Percentiles rank a stretch among this genome's conserved stretches.
These are phyloP conservation scores for Kokia cookei DNA, from an alignment of 441 rosid genomes.

Conservation along the genomic window DNA sequence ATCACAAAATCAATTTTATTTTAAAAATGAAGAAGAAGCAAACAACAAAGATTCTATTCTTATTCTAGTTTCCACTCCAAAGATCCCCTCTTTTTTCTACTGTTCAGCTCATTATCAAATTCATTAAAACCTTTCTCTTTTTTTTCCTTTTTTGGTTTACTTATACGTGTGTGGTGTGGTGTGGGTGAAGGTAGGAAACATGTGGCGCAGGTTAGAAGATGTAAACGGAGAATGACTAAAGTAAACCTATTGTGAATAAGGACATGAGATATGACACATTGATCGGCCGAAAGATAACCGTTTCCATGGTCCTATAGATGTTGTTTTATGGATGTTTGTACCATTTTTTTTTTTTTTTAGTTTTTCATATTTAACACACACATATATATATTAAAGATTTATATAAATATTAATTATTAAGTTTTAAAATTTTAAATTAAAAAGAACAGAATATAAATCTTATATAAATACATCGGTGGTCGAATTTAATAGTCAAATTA, in stretches of 20 bases:
- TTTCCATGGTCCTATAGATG: slow-evolving; percentile 23
- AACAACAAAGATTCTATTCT: not conserved
- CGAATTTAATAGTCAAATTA: too few relatives aligned
- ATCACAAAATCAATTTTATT: not conserved
- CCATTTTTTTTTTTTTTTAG: not conserved
- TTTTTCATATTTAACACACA: not conserved
- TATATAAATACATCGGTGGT: too few relatives aligned
- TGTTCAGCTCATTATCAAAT: not conserved
- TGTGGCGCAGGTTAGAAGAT: slow-evolving; percentile 19
- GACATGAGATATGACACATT: slow-evolving; percentile 25
- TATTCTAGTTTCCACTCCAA: not conserved
- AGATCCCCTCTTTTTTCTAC: not conserved
- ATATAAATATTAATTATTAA: too few relatives aligned
- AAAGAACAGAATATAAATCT: too few relatives aligned
- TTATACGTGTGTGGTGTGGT: slow-evolving; percentile 2
- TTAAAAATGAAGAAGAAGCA: not conserved
- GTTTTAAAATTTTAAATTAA: too few relatives aligned
- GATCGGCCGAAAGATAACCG: slow-evolving; percentile 38
- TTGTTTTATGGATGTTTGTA: not conserved
- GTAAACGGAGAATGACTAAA: not conserved
- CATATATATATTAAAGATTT: too few relatives aligned
- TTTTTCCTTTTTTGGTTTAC: not conserved
- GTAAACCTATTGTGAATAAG: not conserved
- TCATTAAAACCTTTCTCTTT: not conserved
- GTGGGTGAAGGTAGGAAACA: slow-evolving; percentile 17